These are phyloP conservation scores for Alternaria consortialis DNA, from an alignment of 2,329 filamentous ascomycete genomes.

Conservation along the genomic window DNA sequence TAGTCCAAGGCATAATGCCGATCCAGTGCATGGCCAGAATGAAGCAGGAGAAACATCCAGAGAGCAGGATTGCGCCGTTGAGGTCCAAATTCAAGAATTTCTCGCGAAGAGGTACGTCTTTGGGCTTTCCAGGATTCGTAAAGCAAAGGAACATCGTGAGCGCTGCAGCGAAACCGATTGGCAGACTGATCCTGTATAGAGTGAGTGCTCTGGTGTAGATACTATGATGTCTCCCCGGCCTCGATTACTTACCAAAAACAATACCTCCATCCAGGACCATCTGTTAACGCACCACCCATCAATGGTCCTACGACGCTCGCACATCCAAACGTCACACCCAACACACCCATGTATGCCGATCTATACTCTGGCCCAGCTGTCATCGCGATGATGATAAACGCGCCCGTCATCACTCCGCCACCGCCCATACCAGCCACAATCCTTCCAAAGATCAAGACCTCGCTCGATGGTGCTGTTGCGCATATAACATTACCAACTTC, in stretches of 20 bases:
- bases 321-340: conserved; percentile 50
- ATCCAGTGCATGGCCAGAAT: conserved; percentile 42
- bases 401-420: conserved; percentile 51
- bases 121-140: conserved; percentile 23
- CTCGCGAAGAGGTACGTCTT: conserved; percentile 21
- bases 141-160: conserved; percentile 36
- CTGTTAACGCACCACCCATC: conserved; percentile 55
- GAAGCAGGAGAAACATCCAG: conserved; percentile 35
- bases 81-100: conserved; percentile 38
- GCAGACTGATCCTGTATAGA: conserved; percentile 51
- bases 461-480: conserved; percentile 43
- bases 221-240: too few relatives aligned
- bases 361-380: conserved; percentile 52
- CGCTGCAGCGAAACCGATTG: conserved; percentile 52
- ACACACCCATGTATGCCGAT: conserved; percentile 50
- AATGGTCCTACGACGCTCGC: conserved; percentile 54
- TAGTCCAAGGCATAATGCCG: conserved; percentile 55
- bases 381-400: conserved; percentile 57
- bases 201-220: conserved; percentile 11
- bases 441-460: conserved; percentile 52
- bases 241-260: conserved; percentile 42
- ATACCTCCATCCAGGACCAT: conserved; percentile 54
- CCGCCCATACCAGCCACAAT: conserved; percentile 54
- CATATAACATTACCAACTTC: conserved; percentile 67
- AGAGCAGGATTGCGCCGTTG: conserved; percentile 30